phyloP scores from a whole-genome alignment of 1,139 yeast genomes.

The Hyphopichia fennica region DNA sequence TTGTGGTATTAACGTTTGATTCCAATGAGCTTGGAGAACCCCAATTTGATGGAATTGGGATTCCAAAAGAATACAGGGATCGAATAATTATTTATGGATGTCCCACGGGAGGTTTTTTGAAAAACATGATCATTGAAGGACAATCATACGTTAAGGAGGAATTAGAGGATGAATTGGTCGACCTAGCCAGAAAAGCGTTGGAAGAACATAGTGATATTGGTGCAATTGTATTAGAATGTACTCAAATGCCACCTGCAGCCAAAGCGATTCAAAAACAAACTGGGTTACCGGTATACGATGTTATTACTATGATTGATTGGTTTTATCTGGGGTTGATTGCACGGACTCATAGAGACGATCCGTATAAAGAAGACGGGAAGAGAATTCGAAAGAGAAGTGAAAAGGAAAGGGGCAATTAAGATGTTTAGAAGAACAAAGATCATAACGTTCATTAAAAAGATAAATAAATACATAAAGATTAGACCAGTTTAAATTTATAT shows the following conservation, averaged over 20 bases:
- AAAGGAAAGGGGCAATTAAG: too few relatives aligned
- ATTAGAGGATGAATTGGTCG: neutral
- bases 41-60: neutral
- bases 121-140: neutral
- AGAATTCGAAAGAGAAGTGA: too few relatives aligned
- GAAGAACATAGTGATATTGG: neutral
- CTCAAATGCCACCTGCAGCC: neutral
- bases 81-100: too few relatives aligned
- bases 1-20: neutral
- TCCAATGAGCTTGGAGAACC: neutral
- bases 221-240: neutral
- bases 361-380: too few relatives aligned
- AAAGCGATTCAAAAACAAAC: neutral
- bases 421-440: too few relatives aligned
- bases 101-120: neutral
- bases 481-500: conserved; percentile 25
- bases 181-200: neutral
- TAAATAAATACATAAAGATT: too few relatives aligned
- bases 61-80: neutral
- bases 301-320: too few relatives aligned
- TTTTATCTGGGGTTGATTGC: too few relatives aligned
- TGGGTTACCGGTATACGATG: neutral
- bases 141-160: neutral
- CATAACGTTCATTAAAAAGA: too few relatives aligned
- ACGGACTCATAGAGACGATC: too few relatives aligned